phyloP scores from a whole-genome alignment of 805 yeast species.

The Sugiyamaella chiloensis region DNA sequence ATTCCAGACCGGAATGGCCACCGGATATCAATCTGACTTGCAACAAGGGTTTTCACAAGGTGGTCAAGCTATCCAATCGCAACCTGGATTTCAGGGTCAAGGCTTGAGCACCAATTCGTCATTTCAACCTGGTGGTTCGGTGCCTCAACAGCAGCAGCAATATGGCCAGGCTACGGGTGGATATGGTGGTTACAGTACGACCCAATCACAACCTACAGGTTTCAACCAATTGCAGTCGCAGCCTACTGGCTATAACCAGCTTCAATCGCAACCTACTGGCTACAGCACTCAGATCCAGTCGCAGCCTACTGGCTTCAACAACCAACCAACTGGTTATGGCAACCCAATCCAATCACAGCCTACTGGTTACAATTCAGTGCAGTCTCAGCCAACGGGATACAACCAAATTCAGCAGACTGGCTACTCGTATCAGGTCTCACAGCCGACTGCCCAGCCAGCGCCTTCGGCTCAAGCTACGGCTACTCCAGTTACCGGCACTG shows the following conservation, averaged over 20 bases:
- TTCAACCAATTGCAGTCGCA: conserved; percentile 9
- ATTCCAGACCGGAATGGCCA: too few relatives aligned
- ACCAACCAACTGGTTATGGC: background rate
- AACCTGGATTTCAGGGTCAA: conserved; percentile 25
- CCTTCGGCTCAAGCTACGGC: conserved; percentile 13
- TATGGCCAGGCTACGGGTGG: conserved; percentile 6
- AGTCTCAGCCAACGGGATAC: background rate
- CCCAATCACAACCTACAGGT: conserved; percentile 15
- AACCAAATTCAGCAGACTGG: background rate
- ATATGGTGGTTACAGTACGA: background rate
- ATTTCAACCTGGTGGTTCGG: background rate
- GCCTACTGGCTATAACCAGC: conserved; percentile 23
- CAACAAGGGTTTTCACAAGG: too few relatives aligned
- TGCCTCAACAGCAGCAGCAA: conserved; percentile 3
- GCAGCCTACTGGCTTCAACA: conserved; percentile 15
- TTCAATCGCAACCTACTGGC: conserved; percentile 22
- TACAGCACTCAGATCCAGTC: conserved; percentile 16
- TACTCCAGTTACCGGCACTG: conserved; percentile 28
- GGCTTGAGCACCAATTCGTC: too few relatives aligned
- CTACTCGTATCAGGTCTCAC: background rate
- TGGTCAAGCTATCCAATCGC: conserved; percentile 6
- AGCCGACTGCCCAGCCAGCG: background rate
- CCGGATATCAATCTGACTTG: conserved; percentile 25
- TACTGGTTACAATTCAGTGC: too few relatives aligned
- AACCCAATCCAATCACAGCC: background rate